Conservation (phyloP, 148 eudicot species). For the Rhododendron henanense region DNA sequence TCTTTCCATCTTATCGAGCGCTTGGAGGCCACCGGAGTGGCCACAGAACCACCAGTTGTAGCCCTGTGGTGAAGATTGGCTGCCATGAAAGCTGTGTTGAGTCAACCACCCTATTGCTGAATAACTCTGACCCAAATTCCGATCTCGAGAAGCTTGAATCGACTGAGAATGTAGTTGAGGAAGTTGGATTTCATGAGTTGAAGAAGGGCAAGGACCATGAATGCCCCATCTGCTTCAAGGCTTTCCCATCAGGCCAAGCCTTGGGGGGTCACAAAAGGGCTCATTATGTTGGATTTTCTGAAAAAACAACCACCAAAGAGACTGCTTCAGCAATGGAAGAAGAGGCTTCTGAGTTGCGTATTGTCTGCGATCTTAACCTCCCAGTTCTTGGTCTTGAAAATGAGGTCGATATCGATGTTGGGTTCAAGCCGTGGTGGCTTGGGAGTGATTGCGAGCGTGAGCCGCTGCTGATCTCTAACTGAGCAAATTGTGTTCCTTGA, state of each 20-base stretch:
- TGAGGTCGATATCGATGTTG: constrained; percentile 10
- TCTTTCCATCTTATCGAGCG: constrained; percentile 25
- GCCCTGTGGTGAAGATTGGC: constrained; percentile 12
- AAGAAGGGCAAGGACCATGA: constrained; percentile 27
- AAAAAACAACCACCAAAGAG: constrained; percentile 15
- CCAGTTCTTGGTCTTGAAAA: constrained; percentile 10
- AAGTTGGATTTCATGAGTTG: not conserved
- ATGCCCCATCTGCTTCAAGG: constrained; percentile 43
- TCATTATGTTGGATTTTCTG: constrained; percentile 32
- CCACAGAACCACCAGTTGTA: constrained; percentile 5
- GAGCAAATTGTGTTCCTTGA: constrained; percentile 13
- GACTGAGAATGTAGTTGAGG: constrained; percentile 6
- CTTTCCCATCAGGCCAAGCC: constrained; percentile 50
- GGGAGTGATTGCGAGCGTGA: constrained; percentile 17
- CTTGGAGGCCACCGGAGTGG: constrained; percentile 29
- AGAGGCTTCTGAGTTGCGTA: constrained; percentile 1
- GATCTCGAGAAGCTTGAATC: constrained; percentile 17
- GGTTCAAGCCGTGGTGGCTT: constrained; percentile 27
- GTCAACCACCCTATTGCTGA: not conserved
- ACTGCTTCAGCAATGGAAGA: constrained; percentile 5
- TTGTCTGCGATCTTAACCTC: constrained; percentile 15
- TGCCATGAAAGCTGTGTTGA: not conserved
- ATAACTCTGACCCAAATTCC: constrained; percentile 8
- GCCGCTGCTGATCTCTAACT: constrained; percentile 24
- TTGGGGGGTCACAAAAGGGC: constrained; percentile 68